Conservation (phyloP, 2,329 filamentous ascomycete species). For the Nannizziopsis arthrosporioides region DNA sequence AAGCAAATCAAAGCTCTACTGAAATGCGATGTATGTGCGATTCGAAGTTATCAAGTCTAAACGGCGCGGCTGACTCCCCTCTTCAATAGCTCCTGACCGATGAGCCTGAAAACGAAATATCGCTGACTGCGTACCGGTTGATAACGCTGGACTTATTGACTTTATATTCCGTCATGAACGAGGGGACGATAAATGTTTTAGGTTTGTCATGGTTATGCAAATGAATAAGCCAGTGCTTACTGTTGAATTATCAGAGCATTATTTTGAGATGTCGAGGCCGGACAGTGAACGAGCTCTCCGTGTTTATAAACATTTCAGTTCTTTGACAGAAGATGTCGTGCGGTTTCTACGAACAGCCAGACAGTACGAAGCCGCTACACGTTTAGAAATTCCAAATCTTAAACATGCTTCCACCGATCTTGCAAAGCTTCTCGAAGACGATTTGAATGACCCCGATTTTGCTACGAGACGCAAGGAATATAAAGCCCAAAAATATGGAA, state of each 20-base stretch:
- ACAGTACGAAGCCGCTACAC: constrained; percentile 79
- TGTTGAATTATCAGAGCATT: constrained; percentile 54
- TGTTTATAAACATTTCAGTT: constrained; percentile 85
- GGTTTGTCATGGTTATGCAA: constrained; percentile 43
- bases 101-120: constrained; percentile 93
- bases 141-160: constrained; percentile 80
- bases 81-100: constrained; percentile 59
- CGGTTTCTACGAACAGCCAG: constrained; percentile 77
- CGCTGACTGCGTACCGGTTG: constrained; percentile 81
- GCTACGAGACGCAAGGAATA: constrained; percentile 89
- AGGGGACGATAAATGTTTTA: constrained; percentile 91
- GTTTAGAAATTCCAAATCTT: constrained; percentile 88
- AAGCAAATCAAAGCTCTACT: constrained; percentile 73
- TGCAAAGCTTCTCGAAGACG: constrained; percentile 81
- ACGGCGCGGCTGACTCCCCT: neutral
- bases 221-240: neutral
- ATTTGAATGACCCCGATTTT: constrained; percentile 87
- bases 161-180: constrained; percentile 89
- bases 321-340: constrained; percentile 85
- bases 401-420: constrained; percentile 94
- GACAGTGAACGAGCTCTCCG: constrained; percentile 85
- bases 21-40: constrained; percentile 66
- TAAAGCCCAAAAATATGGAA: constrained; percentile 70
- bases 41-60: neutral
- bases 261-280: constrained; percentile 93